phyloP scores from a whole-genome alignment of 1,139 yeast genomes.

The Yamadazyma dushanensis region DNA sequence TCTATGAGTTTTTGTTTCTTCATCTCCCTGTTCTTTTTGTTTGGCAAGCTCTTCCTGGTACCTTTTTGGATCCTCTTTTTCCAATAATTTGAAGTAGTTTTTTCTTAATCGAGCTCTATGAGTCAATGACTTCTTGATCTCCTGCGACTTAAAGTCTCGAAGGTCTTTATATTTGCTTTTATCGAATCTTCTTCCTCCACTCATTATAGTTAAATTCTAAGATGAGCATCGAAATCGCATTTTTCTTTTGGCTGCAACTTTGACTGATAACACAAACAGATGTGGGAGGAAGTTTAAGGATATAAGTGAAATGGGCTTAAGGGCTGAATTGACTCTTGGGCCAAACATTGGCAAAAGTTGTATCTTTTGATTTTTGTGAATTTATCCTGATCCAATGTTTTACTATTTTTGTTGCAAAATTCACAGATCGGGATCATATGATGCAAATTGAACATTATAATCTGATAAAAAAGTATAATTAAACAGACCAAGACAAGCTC shows the following conservation, averaged over 20 bases:
- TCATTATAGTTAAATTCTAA: conserved; percentile 4
- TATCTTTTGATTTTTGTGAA: no score
- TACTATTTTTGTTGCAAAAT: no score
- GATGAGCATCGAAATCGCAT: conserved; percentile 12
- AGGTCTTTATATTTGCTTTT: conserved; percentile 32
- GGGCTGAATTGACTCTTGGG: no score
- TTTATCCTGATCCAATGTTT: no score
- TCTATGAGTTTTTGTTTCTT: not conserved
- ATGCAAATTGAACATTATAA: no score
- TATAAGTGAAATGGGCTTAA: no score
- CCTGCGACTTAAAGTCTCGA: conserved; percentile 46
- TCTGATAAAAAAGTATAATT: no score
- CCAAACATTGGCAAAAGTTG: no score
- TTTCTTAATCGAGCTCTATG: conserved; percentile 85
- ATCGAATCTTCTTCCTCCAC: conserved; percentile 17
- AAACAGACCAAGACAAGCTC: no score
- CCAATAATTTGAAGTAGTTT: conserved; percentile 76
- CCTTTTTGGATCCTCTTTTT: conserved; percentile 55
- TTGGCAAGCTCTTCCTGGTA: conserved; percentile 9
- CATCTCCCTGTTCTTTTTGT: conserved; percentile 9
- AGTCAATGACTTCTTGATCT: conserved; percentile 72
- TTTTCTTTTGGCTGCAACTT: conserved; percentile 2
- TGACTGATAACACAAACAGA: no score
- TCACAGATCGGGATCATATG: no score
- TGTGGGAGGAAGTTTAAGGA: no score